Conservation (phyloP, 1,284 basidiomycete species). For the Takashimella tepidaria region DNA sequence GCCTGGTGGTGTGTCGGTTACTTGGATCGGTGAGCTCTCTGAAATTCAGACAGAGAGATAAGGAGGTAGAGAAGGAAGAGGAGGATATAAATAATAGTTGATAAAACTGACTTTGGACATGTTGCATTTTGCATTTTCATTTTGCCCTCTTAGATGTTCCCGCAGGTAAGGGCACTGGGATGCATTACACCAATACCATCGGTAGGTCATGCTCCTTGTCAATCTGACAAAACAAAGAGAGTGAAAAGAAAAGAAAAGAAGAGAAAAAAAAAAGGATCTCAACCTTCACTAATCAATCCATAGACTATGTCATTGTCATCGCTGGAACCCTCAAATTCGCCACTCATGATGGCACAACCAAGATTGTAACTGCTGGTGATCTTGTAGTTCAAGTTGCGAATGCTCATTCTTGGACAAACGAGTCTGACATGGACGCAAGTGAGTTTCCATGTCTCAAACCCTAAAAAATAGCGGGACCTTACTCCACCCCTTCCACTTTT, state of each 20-base stretch:
- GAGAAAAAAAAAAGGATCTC: too few species aligned
- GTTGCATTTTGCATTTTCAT: too few species aligned
- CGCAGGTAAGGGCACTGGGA: background rate
- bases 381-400: slow-evolving; percentile 13
- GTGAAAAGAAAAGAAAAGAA: too few species aligned
- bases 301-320: slow-evolving; percentile 13
- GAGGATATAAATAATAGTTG: background rate
- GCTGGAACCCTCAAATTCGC: slow-evolving; percentile 12
- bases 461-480: too few species aligned
- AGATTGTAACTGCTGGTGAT: slow-evolving; percentile 10
- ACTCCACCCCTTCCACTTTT: background rate
- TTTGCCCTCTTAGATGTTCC: too few species aligned
- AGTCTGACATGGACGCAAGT: slow-evolving; percentile 10
- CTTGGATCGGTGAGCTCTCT: slow-evolving; percentile 14
- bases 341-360: slow-evolving; percentile 15
- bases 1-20: slow-evolving; percentile 7
- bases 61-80: background rate
- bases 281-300: background rate
- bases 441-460: slow-evolving; percentile 1
- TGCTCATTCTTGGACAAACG: slow-evolving; percentile 14
- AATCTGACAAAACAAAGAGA: too few species aligned
- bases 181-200: slow-evolving; percentile 1
- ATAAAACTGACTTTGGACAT: too few species aligned
- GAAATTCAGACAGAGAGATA: background rate
- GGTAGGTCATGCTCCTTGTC: background rate